Percentiles rank a stretch among this genome's conserved stretches.
Conservation (phyloP, 2,329 filamentous ascomycete genomes). For the Alternaria gaisen region DNA sequence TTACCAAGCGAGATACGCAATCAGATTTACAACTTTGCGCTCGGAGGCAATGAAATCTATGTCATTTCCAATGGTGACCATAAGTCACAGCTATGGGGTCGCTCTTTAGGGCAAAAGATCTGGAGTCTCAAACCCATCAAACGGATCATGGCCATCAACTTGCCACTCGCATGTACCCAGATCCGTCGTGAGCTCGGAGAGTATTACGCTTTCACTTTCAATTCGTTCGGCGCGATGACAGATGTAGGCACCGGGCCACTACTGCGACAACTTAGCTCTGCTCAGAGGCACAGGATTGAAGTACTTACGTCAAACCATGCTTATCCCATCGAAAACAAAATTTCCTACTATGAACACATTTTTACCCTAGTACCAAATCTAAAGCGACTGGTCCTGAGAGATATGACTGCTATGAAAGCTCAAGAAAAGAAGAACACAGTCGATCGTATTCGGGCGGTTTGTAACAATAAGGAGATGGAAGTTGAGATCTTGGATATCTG, state of each 20-base stretch:
- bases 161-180: not conserved
- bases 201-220: not conserved
- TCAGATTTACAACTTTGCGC: not conserved
- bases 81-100: not conserved
- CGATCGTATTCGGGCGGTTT: fast-evolving
- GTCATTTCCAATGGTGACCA: not conserved
- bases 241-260: not conserved
- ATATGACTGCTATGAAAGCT: too few relatives aligned
- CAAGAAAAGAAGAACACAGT: too few relatives aligned
- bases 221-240: not conserved
- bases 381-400: too few relatives aligned
- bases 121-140: not conserved
- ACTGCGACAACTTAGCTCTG: too few relatives aligned
- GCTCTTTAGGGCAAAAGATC: not conserved
- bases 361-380: too few relatives aligned
- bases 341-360: too few relatives aligned
- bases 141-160: not conserved
- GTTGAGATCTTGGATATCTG: not conserved
- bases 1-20: not conserved
- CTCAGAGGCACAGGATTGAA: too few relatives aligned
- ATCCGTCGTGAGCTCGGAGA: not conserved
- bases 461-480: not conserved
- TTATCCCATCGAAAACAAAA: too few relatives aligned
- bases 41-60: not conserved
- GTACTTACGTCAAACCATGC: too few relatives aligned